phyloP scores from a whole-genome alignment of 2,329 filamentous ascomycete genomes.

The Claviceps quebecensis region DNA sequence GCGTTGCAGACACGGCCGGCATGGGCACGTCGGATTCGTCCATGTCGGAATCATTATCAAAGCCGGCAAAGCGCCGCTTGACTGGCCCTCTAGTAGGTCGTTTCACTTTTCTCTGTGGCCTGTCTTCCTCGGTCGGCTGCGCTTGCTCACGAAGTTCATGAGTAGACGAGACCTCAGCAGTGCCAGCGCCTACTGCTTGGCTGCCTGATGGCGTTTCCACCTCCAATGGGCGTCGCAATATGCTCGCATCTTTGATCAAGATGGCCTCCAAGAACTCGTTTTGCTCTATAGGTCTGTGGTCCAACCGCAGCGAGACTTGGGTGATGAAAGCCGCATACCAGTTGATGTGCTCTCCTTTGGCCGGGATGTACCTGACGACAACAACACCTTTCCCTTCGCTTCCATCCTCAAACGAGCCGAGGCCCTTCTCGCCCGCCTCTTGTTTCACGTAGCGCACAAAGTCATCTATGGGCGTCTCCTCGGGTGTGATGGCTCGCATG shows the following conservation, averaged over 20 bases:
- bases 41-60: conserved; percentile 37
- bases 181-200: conserved; percentile 8
- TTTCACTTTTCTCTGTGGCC: conserved; percentile 5
- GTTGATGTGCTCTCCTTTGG: conserved; percentile 35
- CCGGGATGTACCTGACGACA: conserved; percentile 57
- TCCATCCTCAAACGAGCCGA: conserved; percentile 49
- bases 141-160: conserved; percentile 2
- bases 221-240: conserved; percentile 55
- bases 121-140: conserved; percentile 1
- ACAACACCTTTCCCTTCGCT: conserved; percentile 59
- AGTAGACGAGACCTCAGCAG: not conserved
- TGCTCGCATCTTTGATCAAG: conserved; percentile 60
- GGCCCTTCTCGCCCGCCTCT: conserved; percentile 59
- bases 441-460: conserved; percentile 65
- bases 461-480: conserved; percentile 56
- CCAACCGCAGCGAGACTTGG: conserved; percentile 54
- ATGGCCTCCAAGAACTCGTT: conserved; percentile 89
- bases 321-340: conserved; percentile 62
- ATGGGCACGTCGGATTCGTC: conserved; percentile 15
- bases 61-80: conserved; percentile 56
- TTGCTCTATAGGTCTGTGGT: conserved; percentile 75
- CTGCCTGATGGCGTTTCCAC: conserved; percentile 21
- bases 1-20: conserved; percentile 2
- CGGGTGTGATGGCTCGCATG: conserved; percentile 44
- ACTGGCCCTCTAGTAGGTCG: conserved; percentile 24